Evolutionary conservation across 306 rosid genomes (phyloP), one percentile per base, ranked within the genome.

Genomic region (Vicia sativa): DNA sequence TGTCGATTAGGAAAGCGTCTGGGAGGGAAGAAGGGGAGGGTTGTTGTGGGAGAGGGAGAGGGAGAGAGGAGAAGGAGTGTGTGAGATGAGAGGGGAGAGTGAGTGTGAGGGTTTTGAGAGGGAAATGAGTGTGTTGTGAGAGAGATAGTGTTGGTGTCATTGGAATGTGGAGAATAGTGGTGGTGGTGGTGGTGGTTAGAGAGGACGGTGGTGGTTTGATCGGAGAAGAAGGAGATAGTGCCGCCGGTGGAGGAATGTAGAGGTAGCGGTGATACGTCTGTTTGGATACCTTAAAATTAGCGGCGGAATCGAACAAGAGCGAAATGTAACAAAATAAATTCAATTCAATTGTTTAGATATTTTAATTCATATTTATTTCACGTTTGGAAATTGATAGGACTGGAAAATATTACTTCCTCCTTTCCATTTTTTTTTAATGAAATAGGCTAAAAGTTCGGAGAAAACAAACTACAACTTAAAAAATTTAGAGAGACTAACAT

Each of bases 1-100:
- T 91, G 12, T 91, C 97, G 31, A 78, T 80, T 52, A 77, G 25
- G 59, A 86, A 70, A 0, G 82, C 79, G 62, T 83, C 79, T 6
- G 86, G 42, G 15, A 75, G 46, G 35, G 84, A 59, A 39, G 70
- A 46, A 11, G 81, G 70, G 4, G 78, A 81, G 45, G 61, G 78
- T 14, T 74, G 56, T 35, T 43, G 18, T 12, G 19, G 16, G 28
- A 28, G 43, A 26, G 42, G 11, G 34, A 23, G 12, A 11, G 67
- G 49, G 70, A 49, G 34, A 59, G 53, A 41, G 52, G 50, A 3
- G 34, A 12, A 42, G 23, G 67, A 21, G 18, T 21, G 62, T 55
- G 38, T 26, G 38, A 55, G 19, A 55, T 55, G 39, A 54, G 16
- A 26, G 25, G 28, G 56, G 26, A 34, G 28, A 8, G 60, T 25